Conservation (phyloP, 139 green algal species). For the Closterium sp. region DNA sequence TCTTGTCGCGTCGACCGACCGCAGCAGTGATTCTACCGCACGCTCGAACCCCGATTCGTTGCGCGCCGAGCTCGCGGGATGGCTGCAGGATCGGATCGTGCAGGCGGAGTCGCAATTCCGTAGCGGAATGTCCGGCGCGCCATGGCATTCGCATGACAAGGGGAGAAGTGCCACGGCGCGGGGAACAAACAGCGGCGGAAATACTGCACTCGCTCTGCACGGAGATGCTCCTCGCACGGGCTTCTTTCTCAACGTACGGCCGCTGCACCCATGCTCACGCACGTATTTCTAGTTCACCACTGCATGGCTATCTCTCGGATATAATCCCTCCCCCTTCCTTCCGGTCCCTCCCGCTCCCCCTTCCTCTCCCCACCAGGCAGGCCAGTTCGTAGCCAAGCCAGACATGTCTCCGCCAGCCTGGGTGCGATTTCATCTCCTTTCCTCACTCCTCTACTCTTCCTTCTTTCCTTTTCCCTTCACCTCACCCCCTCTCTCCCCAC, state of each 20-base stretch:
- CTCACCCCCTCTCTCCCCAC: too few species aligned
- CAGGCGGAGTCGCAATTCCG: not conserved
- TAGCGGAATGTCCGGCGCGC: not conserved
- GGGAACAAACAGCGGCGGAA: conserved; percentile 13
- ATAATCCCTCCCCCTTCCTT: too few species aligned
- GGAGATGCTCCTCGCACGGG: conserved; percentile 43
- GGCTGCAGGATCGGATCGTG: not conserved
- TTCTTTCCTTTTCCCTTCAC: too few species aligned
- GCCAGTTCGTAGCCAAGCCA: conserved; percentile 50
- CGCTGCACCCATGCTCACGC: too few species aligned
- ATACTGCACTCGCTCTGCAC: conserved; percentile 35
- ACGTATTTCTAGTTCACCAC: too few species aligned
- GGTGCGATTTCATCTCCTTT: conserved; percentile 17
- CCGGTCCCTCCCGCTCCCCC: too few species aligned
- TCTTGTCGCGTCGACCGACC: not conserved
- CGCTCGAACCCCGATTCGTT: not conserved
- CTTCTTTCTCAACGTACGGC: conserved; percentile 51
- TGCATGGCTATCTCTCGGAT: too few species aligned
- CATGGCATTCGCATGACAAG: not conserved
- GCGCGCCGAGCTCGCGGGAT: not conserved
- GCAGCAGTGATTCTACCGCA: not conserved
- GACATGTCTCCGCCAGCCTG: conserved; percentile 39
- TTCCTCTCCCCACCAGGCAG: too few species aligned
- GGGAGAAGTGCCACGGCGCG: not conserved
- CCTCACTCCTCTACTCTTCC: not conserved